Percentiles rank a stretch among this genome's conserved stretches.
Conservation (phyloP, 2,329 filamentous ascomycete species). For the Sarocladium brachiariae region DNA sequence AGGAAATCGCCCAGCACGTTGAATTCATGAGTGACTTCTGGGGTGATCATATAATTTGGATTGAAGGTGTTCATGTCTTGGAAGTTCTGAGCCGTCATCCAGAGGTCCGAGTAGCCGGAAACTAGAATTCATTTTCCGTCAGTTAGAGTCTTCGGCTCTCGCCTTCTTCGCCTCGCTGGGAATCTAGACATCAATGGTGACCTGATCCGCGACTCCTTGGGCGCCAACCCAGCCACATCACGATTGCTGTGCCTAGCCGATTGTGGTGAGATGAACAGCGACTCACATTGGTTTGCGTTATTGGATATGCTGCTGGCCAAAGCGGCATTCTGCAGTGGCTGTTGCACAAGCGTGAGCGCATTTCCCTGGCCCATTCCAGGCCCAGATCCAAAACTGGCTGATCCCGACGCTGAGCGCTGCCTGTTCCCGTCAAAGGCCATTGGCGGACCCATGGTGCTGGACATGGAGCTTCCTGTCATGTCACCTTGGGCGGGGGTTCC, state of each 20-base stretch:
- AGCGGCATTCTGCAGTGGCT: conserved; percentile 56
- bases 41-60: conserved; percentile 86
- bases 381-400: conserved; percentile 34
- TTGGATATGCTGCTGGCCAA: conserved; percentile 41
- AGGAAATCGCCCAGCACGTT: conserved; percentile 95
- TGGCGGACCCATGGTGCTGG: conserved; percentile 50
- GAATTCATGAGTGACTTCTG: conserved; percentile 94
- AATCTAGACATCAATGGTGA: neutral
- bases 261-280: conserved; percentile 12
- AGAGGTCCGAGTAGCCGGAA: conserved; percentile 74
- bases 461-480: conserved; percentile 47
- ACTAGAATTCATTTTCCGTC: conserved; percentile 42
- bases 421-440: conserved; percentile 22
- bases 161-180: neutral
- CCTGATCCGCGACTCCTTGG: neutral
- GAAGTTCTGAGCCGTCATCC: conserved; percentile 70
- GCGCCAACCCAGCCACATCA: neutral
- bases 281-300: conserved; percentile 71
- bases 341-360: conserved; percentile 64
- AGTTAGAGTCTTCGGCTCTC: conserved; percentile 14
- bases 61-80: conserved; percentile 94
- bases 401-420: conserved; percentile 21
- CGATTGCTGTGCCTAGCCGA: neutral
- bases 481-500: neutral
- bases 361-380: conserved; percentile 41